These are phyloP conservation scores for Cyclostephanos tholiformis DNA, from an alignment of 108 stramenopile species.

Conservation along the genomic window DNA sequence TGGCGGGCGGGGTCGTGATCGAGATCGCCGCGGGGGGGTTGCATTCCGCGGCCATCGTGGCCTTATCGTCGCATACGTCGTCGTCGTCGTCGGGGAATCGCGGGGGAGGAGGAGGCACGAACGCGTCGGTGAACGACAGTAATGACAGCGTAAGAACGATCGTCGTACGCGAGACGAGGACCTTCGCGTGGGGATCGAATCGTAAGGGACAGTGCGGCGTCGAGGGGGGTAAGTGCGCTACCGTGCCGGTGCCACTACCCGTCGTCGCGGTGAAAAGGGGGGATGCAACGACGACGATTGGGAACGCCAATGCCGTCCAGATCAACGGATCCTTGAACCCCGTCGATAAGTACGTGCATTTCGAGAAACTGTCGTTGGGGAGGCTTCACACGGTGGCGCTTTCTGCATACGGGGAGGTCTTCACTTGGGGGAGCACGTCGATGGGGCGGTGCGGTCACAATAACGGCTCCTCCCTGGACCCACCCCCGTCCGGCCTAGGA, in stretches of 20 bases:
- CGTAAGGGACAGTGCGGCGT: slow-evolving; percentile 74
- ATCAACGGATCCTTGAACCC: neutral
- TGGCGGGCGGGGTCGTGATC: slow-evolving; percentile 59
- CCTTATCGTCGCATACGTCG: slow-evolving; percentile 10
- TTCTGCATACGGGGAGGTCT: slow-evolving; percentile 66
- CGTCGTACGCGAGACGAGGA: slow-evolving; percentile 49
- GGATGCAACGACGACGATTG: slow-evolving; percentile 10
- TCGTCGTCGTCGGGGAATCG: neutral
- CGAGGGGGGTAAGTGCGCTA: slow-evolving; percentile 53
- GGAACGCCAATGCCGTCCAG: slow-evolving; percentile 4
- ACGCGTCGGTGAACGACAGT: neutral
- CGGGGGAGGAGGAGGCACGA: neutral
- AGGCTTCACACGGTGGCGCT: slow-evolving; percentile 74
- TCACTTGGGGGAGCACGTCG: slow-evolving; percentile 77
- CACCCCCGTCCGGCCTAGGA: neutral
- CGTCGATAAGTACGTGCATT: slow-evolving; percentile 45
- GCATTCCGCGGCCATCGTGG: slow-evolving; percentile 76
- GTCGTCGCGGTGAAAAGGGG: slow-evolving; percentile 42
- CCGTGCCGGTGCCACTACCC: slow-evolving; percentile 50
- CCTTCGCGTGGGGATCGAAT: slow-evolving; percentile 80
- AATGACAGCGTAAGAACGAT: neutral
- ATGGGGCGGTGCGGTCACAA: slow-evolving; percentile 77
- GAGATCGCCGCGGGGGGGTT: slow-evolving; percentile 69
- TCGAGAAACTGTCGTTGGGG: slow-evolving; percentile 66
- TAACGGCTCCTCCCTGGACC: slow-evolving; percentile 13